Evolutionary conservation across 1,139 yeast genomes (phyloP), one percentile per base, ranked within the genome.

Genomic region (Candida sp.): DNA sequence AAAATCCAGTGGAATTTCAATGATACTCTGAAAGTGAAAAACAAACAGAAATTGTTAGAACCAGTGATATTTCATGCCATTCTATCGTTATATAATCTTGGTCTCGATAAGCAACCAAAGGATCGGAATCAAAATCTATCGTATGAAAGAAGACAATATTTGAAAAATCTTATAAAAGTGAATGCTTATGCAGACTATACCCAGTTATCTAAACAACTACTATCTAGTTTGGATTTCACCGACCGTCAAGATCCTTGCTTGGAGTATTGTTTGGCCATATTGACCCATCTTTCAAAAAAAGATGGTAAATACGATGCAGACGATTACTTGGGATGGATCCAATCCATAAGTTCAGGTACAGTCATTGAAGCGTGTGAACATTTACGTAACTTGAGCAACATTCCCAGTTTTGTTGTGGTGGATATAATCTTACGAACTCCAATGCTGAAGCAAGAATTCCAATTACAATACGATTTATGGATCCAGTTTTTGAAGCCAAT

Each of bases 391-490:
- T 48, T 59, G 19, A 48, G 59, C 0, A 51, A 59, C n/a, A 66
- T 70, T 19, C 78, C 79, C 0, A 57, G 68, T 1, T 68, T 65
- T 49, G 58, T 73, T 2, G 45, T 66, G 5, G 53, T 63, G 4
- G 76, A 73, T 49, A 51, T 73, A 3, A 50, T 71, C 3, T 48
- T 61, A 3, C 56, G 78, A 37, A 63, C 75, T 1, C 76, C 78
- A 0, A 52, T 56, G 44, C 58, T 66, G 5, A 49, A 50, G 29
- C 53, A 57, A 19, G 78, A 73, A 38, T 54, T 61, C 21, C 49
- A 58, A 3, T 55, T 71, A 11, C 77, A 71, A 48, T 45, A 57
- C 6, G 77, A 72, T 41, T 45, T 74, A 8, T 74, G 77, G 78
- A 22, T 40, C 3, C 46, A 49, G 6, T 60, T 52, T 38, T 45